These are phyloP conservation scores for Boletus reticulatus DNA, from an alignment of 768 basidiomycete species.

Conservation along the genomic window DNA sequence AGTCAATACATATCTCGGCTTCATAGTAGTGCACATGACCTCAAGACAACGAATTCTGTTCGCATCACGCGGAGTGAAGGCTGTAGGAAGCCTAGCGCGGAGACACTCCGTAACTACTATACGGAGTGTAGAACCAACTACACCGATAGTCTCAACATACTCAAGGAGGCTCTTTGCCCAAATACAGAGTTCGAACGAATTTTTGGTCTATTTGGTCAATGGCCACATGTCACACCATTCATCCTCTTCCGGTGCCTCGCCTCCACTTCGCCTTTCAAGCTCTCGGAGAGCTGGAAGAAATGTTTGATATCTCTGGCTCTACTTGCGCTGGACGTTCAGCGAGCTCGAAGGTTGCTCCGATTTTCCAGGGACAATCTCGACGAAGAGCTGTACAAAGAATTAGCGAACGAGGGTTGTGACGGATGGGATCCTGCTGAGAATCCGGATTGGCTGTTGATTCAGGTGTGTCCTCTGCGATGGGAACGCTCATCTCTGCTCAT, in stretches of 20 bases:
- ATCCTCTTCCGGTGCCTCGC: not conserved
- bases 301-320: not conserved
- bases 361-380: not conserved
- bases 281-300: not conserved
- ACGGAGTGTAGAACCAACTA: not conserved
- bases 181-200: not conserved
- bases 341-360: not conserved
- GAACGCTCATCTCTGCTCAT: no score
- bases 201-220: not conserved
- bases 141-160: not conserved
- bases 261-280: not conserved
- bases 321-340: not conserved
- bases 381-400: not conserved
- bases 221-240: not conserved
- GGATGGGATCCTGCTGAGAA: not conserved
- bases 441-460: not conserved
- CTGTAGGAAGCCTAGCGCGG: not conserved
- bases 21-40: not conserved
- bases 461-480: not conserved
- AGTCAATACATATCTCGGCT: not conserved
- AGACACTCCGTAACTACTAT: not conserved
- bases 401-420: not conserved
- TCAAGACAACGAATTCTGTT: not conserved
- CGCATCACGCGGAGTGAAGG: no score
- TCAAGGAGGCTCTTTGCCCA: not conserved